Conservation (phyloP, 805 yeast species). For the Candida berthetii region DNA sequence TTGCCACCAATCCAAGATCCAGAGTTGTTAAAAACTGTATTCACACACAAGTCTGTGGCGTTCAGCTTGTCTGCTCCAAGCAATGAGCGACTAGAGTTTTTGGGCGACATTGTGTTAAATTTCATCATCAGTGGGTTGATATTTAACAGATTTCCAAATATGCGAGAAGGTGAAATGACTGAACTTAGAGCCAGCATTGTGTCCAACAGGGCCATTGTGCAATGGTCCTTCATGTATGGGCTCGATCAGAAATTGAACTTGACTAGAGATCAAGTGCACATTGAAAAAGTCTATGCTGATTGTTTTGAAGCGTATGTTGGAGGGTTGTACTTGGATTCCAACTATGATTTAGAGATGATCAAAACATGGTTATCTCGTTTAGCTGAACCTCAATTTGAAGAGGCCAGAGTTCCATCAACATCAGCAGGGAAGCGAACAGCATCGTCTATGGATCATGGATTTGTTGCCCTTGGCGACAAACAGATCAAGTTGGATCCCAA, state of each 20-base stretch:
- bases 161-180: constrained; percentile 72
- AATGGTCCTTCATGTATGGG: constrained; percentile 60
- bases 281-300: constrained; percentile 49
- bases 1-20: constrained; percentile 27
- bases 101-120: constrained; percentile 79
- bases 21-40: constrained; percentile 54
- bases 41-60: constrained; percentile 73
- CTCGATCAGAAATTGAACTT: constrained; percentile 47
- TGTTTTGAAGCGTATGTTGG: constrained; percentile 88
- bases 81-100: constrained; percentile 77
- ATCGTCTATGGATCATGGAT: background rate
- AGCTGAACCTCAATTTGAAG: background rate
- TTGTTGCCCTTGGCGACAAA: background rate
- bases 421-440: background rate
- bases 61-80: background rate
- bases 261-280: constrained; percentile 36
- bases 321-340: constrained; percentile 57
- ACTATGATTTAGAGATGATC: constrained; percentile 35
- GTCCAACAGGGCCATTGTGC: constrained; percentile 59
- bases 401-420: background rate
- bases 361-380: constrained; percentile 12
- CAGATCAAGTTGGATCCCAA: background rate
- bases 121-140: constrained; percentile 57
- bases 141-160: constrained; percentile 56
- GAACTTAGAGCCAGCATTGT: constrained; percentile 58